Conservation (phyloP, 352 stramenopile species). For the Phytophthora fragariaefolia region DNA sequence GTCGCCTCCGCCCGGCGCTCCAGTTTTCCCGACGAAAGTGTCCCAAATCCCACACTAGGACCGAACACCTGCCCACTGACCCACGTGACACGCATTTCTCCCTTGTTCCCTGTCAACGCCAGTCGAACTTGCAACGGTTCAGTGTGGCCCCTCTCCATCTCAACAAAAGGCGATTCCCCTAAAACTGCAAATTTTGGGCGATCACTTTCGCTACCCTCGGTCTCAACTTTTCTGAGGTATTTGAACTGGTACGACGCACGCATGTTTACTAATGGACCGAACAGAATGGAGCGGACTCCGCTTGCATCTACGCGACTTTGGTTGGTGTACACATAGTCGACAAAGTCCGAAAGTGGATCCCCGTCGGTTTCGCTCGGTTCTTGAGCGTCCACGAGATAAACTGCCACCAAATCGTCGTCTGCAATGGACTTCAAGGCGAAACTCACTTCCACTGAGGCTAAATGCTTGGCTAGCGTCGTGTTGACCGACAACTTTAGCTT, state of each 20-base stretch:
- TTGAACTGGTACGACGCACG: conserved; percentile 35
- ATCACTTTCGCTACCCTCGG: conserved; percentile 2
- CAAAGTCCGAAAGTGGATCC: conserved; percentile 30
- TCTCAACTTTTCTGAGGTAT: conserved; percentile 28
- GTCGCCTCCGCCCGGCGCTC: conserved; percentile 20
- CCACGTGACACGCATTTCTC: conserved; percentile 56
- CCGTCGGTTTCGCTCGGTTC: conserved; percentile 14
- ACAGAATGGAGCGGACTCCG: conserved; percentile 15
- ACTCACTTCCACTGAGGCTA: conserved; percentile 26
- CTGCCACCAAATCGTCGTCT: conserved; percentile 25
- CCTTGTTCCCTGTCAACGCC: conserved; percentile 31
- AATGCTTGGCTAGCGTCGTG: conserved; percentile 23
- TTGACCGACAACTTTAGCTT: conserved; percentile 30
- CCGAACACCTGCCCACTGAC: conserved; percentile 40
- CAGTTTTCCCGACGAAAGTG: conserved; percentile 9
- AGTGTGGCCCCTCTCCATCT: conserved; percentile 38
- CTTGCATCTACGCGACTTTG: conserved; percentile 11
- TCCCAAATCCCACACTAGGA: conserved; percentile 44
- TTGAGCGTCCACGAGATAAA: conserved; percentile 34
- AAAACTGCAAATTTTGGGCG: conserved; percentile 24
- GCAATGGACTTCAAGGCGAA: conserved; percentile 15
- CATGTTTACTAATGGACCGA: conserved; percentile 35
- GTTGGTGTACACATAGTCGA: conserved; percentile 33
- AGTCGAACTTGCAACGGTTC: conserved; percentile 49
- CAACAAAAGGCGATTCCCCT: conserved; percentile 41